Conservation (phyloP, 1,139 yeast genomes). For the Suhomyces bokatorum region DNA sequence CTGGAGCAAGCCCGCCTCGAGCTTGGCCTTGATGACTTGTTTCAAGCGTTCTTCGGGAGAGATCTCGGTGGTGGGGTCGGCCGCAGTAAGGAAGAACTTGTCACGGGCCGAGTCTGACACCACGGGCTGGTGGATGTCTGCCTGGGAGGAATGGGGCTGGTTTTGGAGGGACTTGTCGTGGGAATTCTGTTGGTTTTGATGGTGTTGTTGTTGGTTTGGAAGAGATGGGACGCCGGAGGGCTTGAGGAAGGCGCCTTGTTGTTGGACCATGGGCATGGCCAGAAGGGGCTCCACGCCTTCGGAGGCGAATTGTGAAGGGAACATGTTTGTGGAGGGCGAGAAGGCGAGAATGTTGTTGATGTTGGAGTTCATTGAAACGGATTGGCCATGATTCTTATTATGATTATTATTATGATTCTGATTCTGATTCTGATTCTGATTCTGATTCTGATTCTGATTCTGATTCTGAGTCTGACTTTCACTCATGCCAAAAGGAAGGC, state of each 20-base stretch:
- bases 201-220: not conserved
- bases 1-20: slow-evolving; percentile 88
- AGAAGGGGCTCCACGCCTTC: slow-evolving; percentile 15
- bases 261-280: slow-evolving; percentile 13
- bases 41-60: slow-evolving; percentile 93
- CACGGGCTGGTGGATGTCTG: slow-evolving; percentile 40
- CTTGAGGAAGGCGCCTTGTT: slow-evolving; percentile 9
- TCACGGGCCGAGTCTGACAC: slow-evolving; percentile 83
- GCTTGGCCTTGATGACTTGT: slow-evolving; percentile 92
- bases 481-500: not conserved
- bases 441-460: not conserved
- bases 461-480: too few species aligned
- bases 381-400: too few species aligned
- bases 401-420: not conserved
- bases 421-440: not conserved
- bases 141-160: slow-evolving; percentile 1
- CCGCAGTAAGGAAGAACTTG: slow-evolving; percentile 92
- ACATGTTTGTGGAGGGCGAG: slow-evolving; percentile 31
- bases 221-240: slow-evolving; percentile 6
- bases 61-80: slow-evolving; percentile 93
- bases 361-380: too few species aligned
- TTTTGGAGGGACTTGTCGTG: not conserved
- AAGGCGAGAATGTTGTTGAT: slow-evolving; percentile 30
- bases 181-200: not conserved
- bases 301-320: slow-evolving; percentile 20